Evolutionary conservation across 1,284 basidiomycete species (phyloP).

Genomic region (Ceratobasidium sp.): DNA sequence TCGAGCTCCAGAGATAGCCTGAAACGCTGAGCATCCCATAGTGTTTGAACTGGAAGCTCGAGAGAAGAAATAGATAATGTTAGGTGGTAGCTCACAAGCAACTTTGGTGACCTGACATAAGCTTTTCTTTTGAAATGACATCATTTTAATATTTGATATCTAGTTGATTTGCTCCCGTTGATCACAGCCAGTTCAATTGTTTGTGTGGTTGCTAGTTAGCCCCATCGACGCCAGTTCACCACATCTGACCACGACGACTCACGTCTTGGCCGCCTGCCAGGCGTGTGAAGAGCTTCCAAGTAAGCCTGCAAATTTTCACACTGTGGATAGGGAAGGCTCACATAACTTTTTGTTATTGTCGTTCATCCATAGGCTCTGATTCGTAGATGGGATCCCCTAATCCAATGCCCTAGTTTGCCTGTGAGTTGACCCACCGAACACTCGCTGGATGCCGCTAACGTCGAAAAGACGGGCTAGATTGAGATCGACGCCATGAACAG

Average conservation of each 20-base stretch:
- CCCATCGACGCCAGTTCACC: too few species aligned
- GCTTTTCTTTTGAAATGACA: slow-evolving; percentile 23
- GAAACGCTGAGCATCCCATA: slow-evolving; percentile 6
- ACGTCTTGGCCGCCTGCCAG: too few species aligned
- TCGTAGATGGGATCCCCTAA: slow-evolving; percentile 24
- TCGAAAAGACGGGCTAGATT: slow-evolving; percentile 39
- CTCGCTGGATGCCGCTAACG: slow-evolving; percentile 12
- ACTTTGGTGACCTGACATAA: slow-evolving; percentile 17
- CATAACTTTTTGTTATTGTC: too few species aligned
- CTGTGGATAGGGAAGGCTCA: too few species aligned
- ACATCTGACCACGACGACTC: too few species aligned
- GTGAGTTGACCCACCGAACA: neutral
- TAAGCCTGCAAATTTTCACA: too few species aligned
- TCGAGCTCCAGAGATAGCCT: slow-evolving; percentile 28
- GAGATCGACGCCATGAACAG: slow-evolving; percentile 35
- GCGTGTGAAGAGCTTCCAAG: too few species aligned
- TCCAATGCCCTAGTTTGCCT: slow-evolving; percentile 31
- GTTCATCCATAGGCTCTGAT: neutral
- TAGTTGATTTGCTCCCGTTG: too few species aligned
- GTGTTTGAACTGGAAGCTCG: too few species aligned
- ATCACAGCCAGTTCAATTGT: too few species aligned
- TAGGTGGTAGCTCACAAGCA: slow-evolving; percentile 30
- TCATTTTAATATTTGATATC: slow-evolving; percentile 14
- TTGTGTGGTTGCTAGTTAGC: too few species aligned
- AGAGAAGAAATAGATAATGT: too few species aligned